Percentiles rank a stretch among this genome's conserved stretches.
phyloP scores from a whole-genome alignment of 345 rosid species.

The Physaria fendleri region DNA sequence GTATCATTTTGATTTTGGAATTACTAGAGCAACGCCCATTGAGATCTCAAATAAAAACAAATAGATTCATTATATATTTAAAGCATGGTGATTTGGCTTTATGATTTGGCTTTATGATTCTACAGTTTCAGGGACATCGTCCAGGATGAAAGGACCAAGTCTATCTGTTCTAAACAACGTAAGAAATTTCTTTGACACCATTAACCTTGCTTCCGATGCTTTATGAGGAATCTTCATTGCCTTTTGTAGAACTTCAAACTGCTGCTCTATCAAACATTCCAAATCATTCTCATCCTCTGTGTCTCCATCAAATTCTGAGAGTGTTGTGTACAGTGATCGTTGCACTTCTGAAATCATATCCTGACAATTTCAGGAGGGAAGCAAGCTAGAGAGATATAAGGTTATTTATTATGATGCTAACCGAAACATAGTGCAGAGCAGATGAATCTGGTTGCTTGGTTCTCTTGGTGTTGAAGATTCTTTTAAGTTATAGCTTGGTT shows the following conservation, averaged over 20 bases:
- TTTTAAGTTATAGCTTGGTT: constrained; percentile 52
- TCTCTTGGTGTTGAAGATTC: constrained; percentile 50
- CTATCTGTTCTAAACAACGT: constrained; percentile 80
- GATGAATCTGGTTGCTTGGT: constrained; percentile 49
- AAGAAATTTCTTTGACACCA: constrained; percentile 90
- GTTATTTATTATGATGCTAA: constrained; percentile 27
- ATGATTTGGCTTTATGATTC: constrained; percentile 1
- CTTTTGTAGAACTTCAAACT: too few relatives aligned
- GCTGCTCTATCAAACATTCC: constrained; percentile 74
- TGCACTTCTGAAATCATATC: constrained; percentile 63
- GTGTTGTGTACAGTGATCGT: constrained; percentile 40
- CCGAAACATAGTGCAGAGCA: constrained; percentile 66
- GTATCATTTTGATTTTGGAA: too few relatives aligned
- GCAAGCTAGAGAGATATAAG: not conserved
- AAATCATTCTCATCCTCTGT: constrained; percentile 73
- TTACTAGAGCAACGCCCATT: too few relatives aligned
- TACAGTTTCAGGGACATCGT: constrained; percentile 59
- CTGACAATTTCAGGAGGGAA: constrained; percentile 27
- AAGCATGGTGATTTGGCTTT: not conserved
- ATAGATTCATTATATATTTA: too few relatives aligned
- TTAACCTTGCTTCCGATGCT: constrained; percentile 71
- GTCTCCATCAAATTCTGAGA: constrained; percentile 71
- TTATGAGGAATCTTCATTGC: constrained; percentile 68
- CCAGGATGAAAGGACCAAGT: constrained; percentile 83
- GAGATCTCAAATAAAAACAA: too few relatives aligned